Base-by-base conservation (phyloP, 2,329 filamentous ascomycete genomes). In the Nothophaeocryptopus gaeumannii region DNA sequence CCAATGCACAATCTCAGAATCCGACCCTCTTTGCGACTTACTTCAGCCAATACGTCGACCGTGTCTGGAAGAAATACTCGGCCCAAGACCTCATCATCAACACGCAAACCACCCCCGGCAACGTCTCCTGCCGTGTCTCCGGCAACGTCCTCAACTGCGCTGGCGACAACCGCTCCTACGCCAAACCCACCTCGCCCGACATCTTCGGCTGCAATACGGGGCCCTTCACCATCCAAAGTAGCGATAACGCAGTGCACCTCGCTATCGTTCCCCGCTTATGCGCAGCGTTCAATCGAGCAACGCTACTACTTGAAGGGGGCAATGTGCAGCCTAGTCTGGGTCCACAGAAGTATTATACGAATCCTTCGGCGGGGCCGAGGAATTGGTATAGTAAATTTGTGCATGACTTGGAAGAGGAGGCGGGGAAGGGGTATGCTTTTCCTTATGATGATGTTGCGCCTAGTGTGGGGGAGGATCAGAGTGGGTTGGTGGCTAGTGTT, bases 281-380 rank as follows among this genome's bases (percentile, higher is more conserved):
- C 1, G 88, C 88, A 0, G 86, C 85, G 1, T 80, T 91, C 61
- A 89, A 91, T 69, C 79, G 88, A 14, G 82, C 79, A 13, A 91
- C 85, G 5, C 69, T 92, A 45, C 68, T 87, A 43, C 63, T 69
- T 0, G 58, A 63, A 0, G 77, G 73, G 0, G 78, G 78, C 15
- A 63, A 76, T 54, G 54, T 71, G 1, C 74, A 79, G 59, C 78
- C 78, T 1, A 63, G 64, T 30, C n/a, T 53, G 0, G n/a, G 29
- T 5, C 56, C 74, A 1, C 52, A 62, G 0, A 53, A 56, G 13
- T 53, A 51, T 15, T 80, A 79, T 64, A 42, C 63, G 65, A 10
- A 60, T 74, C 75, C 59, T n/a, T 43, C 50, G 2, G 75, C 75
- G 30, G 59, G 75, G 15, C 63, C 66, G 7, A 63, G 58, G 31